A percentile compares a stretch with the other conserved stretches of the same genome.
phyloP scores from a whole-genome alignment of 2,329 filamentous ascomycete genomes.

The Escovopsis weberi region DNA sequence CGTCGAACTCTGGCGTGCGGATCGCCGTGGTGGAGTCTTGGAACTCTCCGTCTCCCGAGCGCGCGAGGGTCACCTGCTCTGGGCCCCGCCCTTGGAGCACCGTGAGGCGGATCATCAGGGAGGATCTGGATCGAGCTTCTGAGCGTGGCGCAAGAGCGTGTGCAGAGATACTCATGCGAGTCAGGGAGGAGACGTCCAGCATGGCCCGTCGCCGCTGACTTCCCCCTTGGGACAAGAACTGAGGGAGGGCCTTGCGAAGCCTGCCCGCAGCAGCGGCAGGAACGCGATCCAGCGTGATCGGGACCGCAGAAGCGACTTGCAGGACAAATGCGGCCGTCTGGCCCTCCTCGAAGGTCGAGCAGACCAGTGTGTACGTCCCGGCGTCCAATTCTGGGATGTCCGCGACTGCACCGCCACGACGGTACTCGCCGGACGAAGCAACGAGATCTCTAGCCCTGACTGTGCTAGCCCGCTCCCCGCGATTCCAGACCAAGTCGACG shows the following conservation, averaged over 20 bases:
- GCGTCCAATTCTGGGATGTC: constrained; percentile 45
- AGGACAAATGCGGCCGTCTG: constrained; percentile 64
- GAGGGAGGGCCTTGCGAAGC: constrained; percentile 44
- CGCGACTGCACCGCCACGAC: constrained; percentile 60
- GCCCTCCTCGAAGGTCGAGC: constrained; percentile 75
- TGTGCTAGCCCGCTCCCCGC: constrained; percentile 54
- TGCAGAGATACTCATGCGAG: constrained; percentile 31
- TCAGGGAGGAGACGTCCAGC: constrained; percentile 34
- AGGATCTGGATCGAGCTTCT: constrained; percentile 24
- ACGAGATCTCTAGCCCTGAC: constrained; percentile 66
- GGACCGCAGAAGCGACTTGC: constrained; percentile 50
- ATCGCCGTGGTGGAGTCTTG: constrained; percentile 52
- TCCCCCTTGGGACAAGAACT: constrained; percentile 35
- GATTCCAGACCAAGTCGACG: constrained; percentile 68
- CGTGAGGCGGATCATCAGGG: constrained; percentile 48
- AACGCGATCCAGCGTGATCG: constrained; percentile 44
- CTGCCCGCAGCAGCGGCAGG: constrained; percentile 62
- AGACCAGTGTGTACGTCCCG: constrained; percentile 76
- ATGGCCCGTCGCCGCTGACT: constrained; percentile 25
- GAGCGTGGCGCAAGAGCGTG: constrained; percentile 14
- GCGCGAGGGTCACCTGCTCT: constrained; percentile 47
- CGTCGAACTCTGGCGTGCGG: constrained; percentile 58
- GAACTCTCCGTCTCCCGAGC: constrained; percentile 60
- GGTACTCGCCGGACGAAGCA: constrained; percentile 76
- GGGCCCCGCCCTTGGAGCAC: constrained; percentile 61